Evolutionary conservation across 768 basidiomycete genomes (phyloP).

Genomic region (Leccinum incarnatum): DNA sequence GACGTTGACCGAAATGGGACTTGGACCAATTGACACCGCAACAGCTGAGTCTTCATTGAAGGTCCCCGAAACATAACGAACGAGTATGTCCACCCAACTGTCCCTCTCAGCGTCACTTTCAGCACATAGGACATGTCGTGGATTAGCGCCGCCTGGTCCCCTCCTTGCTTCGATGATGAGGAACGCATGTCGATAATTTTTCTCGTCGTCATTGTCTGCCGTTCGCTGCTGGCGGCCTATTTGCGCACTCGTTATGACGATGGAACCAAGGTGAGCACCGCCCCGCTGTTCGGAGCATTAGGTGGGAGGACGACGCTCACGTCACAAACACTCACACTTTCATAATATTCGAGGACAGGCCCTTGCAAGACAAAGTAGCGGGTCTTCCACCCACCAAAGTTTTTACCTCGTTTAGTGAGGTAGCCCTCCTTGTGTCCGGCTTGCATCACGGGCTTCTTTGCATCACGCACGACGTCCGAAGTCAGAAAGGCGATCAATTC

Average conservation of each 20-base stretch:
- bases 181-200: slow-evolving; percentile 96
- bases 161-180: slow-evolving; percentile 90
- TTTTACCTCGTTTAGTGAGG: slow-evolving; percentile 93
- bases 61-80: slow-evolving; percentile 79
- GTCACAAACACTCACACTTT: slow-evolving; percentile 66
- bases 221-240: slow-evolving; percentile 91
- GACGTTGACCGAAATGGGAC: slow-evolving; percentile 23
- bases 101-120: slow-evolving; percentile 94
- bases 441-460: slow-evolving; percentile 74
- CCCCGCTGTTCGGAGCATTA: slow-evolving; percentile 58
- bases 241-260: slow-evolving; percentile 86
- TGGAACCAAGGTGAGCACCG: slow-evolving; percentile 88
- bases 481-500: slow-evolving; percentile 92
- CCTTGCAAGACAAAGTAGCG: slow-evolving; percentile 94
- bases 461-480: slow-evolving; percentile 78
- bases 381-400: slow-evolving; percentile 97
- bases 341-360: slow-evolving; percentile 89
- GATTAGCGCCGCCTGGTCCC: slow-evolving; percentile 62
- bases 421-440: slow-evolving; percentile 92
- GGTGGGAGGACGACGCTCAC: slow-evolving; percentile 9
- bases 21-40: slow-evolving; percentile 37
- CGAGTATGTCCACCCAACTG: slow-evolving; percentile 91
- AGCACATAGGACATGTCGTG: slow-evolving; percentile 92
- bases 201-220: slow-evolving; percentile 69
- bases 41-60: slow-evolving; percentile 69